These are phyloP conservation scores for Trichosporon inkin DNA, from an alignment of 1,284 basidiomycete species.

Conservation along the genomic window DNA sequence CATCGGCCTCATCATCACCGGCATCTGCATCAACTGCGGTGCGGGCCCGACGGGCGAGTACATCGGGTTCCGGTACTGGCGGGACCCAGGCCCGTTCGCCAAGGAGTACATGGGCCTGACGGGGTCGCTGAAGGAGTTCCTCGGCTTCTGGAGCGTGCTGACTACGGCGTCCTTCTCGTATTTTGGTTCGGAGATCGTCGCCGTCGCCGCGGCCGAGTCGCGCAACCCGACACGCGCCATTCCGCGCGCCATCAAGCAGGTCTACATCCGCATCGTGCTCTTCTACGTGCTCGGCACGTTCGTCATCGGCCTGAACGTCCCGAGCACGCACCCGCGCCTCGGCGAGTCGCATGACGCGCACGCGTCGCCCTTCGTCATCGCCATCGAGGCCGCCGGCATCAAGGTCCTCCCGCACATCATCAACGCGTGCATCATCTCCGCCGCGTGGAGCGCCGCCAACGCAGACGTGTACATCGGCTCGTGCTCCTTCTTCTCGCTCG, in stretches of 20 bases:
- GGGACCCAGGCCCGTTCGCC: constrained; percentile 50
- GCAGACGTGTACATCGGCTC: constrained; percentile 58
- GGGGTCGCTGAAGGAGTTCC: constrained; percentile 50
- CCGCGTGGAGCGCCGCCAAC: constrained; percentile 57
- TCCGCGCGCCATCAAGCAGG: constrained; percentile 67
- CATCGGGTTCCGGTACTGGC: constrained; percentile 53
- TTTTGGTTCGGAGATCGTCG: constrained; percentile 43
- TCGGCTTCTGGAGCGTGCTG: constrained; percentile 20
- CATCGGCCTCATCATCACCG: constrained; percentile 55
- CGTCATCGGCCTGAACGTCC: constrained; percentile 71
- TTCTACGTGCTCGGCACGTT: constrained; percentile 60
- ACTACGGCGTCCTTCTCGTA: constrained; percentile 18
- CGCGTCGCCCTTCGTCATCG: constrained; percentile 77
- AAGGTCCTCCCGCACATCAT: constrained; percentile 63
- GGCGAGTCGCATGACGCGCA: constrained; percentile 59
- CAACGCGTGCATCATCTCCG: constrained; percentile 60
- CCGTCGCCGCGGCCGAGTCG: constrained; percentile 50
- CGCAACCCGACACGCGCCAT: constrained; percentile 68
- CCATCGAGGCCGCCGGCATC: constrained; percentile 62
- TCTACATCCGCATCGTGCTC: constrained; percentile 68
- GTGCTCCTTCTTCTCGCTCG: constrained; percentile 56
- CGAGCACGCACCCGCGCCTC: constrained; percentile 62
- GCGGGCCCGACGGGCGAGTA: constrained; percentile 47
- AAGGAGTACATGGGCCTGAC: constrained; percentile 34
- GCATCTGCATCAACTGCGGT: constrained; percentile 60